Evolutionary conservation across 495 filamentous ascomycete genomes (phyloP).

Genomic region (Rusavskia elegans): DNA sequence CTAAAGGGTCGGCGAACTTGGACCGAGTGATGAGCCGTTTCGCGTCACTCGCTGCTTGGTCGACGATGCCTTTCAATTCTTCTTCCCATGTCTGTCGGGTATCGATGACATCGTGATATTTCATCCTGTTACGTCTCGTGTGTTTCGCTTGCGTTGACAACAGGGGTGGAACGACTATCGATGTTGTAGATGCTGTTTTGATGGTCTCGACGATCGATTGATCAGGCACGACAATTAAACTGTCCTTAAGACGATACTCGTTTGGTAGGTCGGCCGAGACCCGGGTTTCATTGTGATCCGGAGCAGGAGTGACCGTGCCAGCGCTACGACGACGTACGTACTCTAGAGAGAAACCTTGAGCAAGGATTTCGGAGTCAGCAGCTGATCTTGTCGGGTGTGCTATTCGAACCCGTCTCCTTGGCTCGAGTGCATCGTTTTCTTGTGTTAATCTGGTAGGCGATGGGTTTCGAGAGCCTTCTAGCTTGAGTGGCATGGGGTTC

Average conservation of each 20-base stretch:
- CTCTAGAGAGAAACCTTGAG: too few relatives aligned
- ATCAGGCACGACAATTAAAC: too few relatives aligned
- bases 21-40: background rate
- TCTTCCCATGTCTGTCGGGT: background rate
- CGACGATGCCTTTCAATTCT: background rate
- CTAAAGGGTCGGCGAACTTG: background rate
- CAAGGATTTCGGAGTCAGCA: too few relatives aligned
- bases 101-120: background rate
- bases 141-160: background rate
- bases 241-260: too few relatives aligned
- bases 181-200: background rate
- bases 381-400: too few relatives aligned
- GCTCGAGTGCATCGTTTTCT: too few relatives aligned
- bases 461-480: background rate
- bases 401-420: too few relatives aligned
- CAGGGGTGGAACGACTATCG: background rate
- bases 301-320: background rate
- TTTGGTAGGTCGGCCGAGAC: too few relatives aligned
- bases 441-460: too few relatives aligned
- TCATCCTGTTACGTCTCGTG: background rate
- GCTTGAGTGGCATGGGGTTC: constrained; percentile 6
- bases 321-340: constrained; percentile 1
- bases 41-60: background rate
- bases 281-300: background rate
- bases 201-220: background rate